Evolutionary conservation across 306 rosid genomes (phyloP).

Genomic region (Astragalus membranaceus): DNA sequence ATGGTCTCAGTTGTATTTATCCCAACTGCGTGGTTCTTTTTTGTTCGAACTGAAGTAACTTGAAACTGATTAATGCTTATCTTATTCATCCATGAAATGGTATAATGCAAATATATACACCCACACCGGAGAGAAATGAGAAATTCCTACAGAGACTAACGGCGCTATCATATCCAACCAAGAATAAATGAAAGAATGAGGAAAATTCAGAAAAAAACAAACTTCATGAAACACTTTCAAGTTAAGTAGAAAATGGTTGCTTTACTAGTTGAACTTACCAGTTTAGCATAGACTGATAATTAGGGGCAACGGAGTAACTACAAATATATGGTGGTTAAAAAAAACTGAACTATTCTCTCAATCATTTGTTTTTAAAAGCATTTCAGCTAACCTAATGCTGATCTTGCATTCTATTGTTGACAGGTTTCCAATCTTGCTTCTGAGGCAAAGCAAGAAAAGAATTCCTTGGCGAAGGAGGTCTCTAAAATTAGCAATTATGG

Average conservation of each 20-base stretch:
- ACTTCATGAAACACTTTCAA: not conserved
- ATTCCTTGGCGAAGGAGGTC: constrained; percentile 58
- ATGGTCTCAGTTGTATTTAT: not conserved
- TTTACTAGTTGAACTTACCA: not conserved
- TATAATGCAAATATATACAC: not conserved
- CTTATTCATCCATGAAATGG: not conserved
- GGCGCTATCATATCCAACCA: not conserved
- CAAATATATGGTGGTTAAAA: not conserved
- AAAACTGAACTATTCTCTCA: not conserved
- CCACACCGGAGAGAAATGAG: not conserved
- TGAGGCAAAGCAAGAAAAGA: constrained; percentile 70
- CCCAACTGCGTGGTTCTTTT: not conserved
- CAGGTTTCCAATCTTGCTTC: constrained; percentile 73
- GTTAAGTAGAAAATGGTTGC: not conserved
- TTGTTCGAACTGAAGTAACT: not conserved
- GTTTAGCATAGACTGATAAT: not conserved
- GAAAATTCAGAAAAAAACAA: not conserved
- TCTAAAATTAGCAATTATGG: constrained; percentile 81
- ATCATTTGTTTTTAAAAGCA: not conserved
- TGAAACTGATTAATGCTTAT: not conserved
- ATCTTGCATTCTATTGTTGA: constrained; percentile 23
- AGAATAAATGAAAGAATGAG: not conserved
- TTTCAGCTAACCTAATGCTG: not conserved
- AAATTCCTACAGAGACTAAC: not conserved
- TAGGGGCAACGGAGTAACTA: not conserved